Base-by-base conservation (phyloP, 305 asterid species). In the Ilex paraguariensis region DNA sequence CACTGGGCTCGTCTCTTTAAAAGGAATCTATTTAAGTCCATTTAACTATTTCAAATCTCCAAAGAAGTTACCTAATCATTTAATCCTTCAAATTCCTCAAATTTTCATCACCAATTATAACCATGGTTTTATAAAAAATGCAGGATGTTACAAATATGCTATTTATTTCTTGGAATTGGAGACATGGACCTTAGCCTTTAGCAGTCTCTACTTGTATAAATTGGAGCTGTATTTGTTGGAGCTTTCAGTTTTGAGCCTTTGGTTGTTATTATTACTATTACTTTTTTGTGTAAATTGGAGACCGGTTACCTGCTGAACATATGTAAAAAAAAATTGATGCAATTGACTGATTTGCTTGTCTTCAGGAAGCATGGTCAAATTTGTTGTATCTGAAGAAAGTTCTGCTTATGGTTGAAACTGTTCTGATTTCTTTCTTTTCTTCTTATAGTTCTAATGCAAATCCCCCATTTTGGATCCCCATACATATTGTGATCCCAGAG, bases 401-500 rank as follows among this genome's bases (percentile, higher is more conserved):
- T 36, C 9, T 36, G 42, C 9, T 4, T 4, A 36, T 8, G 53
- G 16, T 49, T 7, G 53, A 11, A 49, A 5, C 4, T 31, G 39
- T 42, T 52, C 54, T 44, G 28, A 68, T 51, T 17, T 70, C 76
- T 44, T 82, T 59, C 52, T 59, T 64, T 33, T 69, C 60, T 62
- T 66, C 52, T 71, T 78, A 74, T 79, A 93, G 99, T 78, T 93
- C 97, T 68, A 82, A 85, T 57, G 88, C 96, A 75, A 93, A 81
- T 59, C 84, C 95, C 51, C 97, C 99, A 68, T 93, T 93, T 80
- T 93, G 99, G 99, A 93, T 93, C 74, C 99, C 99, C 28, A 83
- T 93, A 72, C 96, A 93, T 77, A 78, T 93, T 66, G 91, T 93
- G 75, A 87, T 90, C 70, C 99, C 99, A 13, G 97, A 93, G 79